These are phyloP conservation scores for Neurospora sp. DNA, from an alignment of 495 filamentous ascomycete genomes.

Conservation along the genomic window DNA sequence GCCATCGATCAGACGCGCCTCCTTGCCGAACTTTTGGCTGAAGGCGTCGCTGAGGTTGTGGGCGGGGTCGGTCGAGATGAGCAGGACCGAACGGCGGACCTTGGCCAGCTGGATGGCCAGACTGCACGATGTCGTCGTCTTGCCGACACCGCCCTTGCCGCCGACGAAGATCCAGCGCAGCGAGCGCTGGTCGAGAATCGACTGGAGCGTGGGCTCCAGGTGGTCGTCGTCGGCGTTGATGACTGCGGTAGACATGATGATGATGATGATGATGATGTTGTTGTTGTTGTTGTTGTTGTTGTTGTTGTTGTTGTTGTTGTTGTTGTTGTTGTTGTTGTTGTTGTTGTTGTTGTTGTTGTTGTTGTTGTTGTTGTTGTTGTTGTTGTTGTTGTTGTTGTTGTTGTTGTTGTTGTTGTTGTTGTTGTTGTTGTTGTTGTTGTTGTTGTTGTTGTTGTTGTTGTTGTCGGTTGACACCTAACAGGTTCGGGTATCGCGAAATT, in stretches of 20 bases:
- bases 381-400: no score
- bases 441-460: no score
- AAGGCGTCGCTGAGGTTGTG: conserved; percentile 99
- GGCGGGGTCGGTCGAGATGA: conserved; percentile 97
- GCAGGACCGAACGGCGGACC: conserved; percentile 85
- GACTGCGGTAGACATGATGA: conserved; percentile 54
- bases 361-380: no score
- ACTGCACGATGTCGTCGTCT: conserved; percentile 97
- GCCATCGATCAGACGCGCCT: conserved; percentile 83
- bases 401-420: no score
- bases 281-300: no score
- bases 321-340: no score
- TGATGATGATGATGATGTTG: background rate
- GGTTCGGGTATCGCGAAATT: background rate
- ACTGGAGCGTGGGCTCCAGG: conserved; percentile 87
- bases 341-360: no score
- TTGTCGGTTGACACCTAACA: background rate
- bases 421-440: no score
- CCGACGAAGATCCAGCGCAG: conserved; percentile 99
- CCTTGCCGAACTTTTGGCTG: conserved; percentile 98
- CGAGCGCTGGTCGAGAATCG: conserved; percentile 84
- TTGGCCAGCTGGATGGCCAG: conserved; percentile 97
- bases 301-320: no score
- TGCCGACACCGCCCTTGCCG: conserved; percentile 98
- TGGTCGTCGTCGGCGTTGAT: conserved; percentile 60